Evolutionary conservation across 371 early-diverging fungal genomes (phyloP), one percentile per base, ranked within the genome.

Genomic region (Mortierella sp.): DNA sequence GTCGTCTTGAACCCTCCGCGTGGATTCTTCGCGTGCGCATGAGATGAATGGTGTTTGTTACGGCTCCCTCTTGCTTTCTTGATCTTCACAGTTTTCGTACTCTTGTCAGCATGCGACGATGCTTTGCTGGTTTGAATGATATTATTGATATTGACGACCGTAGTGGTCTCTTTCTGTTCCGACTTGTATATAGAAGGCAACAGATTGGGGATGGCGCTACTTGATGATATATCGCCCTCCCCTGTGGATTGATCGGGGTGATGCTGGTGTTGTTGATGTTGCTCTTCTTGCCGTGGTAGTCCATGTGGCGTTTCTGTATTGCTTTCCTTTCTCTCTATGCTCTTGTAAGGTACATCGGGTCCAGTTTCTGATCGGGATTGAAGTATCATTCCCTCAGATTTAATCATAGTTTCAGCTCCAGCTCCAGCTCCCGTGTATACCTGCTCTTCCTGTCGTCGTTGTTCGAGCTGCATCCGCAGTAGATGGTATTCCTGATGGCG

Each of bases 1-100:
- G 60, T 63, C 39, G 69, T 66, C 48, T 72, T 72, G 54, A 65
- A 65, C 30, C 64, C 58, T 17, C 48, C 64, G 15, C 56, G 60
- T 3, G 51, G 52, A 28, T 65, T 60, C 48, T 57, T 56, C 34
- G 24, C 53, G 21, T 61, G 31, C 4, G 42, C 61, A 28, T 23
- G 60, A 42, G 39, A 26, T 14, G 30, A 30, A 5, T 46, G 53
- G 21, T 59, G 28, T 23, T 64, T 12, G 46, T 23, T 4, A 24
- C 7, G 9, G 24, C 31, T 6, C 3, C 39, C 52, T 23, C 15
- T 51, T 17, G 12, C 23, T 28, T 54, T 46, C 1, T 55, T 54
- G 31, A 23, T 28, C 6, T 53, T 42, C 3, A 15, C 24, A 8
- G 37, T 19, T 27, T 43, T 71, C 31, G 32, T 37, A 17, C 23